These are phyloP conservation scores for Phytophthora palmivora DNA, from an alignment of 352 stramenopile species.

Conservation along the genomic window DNA sequence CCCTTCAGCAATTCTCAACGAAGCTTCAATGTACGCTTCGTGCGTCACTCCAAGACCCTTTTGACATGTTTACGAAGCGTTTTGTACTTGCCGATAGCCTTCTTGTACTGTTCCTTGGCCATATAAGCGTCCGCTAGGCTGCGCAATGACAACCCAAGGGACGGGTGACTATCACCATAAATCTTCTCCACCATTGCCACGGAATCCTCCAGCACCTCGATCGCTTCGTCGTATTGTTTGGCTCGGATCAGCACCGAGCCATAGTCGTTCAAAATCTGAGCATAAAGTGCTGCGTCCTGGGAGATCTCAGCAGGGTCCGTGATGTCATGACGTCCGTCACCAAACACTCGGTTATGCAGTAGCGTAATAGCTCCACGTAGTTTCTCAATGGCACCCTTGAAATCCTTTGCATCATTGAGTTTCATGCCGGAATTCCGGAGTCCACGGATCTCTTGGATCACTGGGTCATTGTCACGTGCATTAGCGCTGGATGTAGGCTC, in stretches of 20 bases:
- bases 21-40: constrained; percentile 80
- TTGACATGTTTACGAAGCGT: constrained; percentile 74
- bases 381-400: constrained; percentile 57
- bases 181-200: constrained; percentile 78
- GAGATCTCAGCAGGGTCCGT: constrained; percentile 66
- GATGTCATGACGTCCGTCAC: constrained; percentile 48
- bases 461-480: constrained; percentile 62
- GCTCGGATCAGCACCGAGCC: constrained; percentile 75
- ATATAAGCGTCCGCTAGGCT: constrained; percentile 86
- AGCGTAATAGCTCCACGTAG: constrained; percentile 71
- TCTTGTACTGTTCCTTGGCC: constrained; percentile 74
- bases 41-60: constrained; percentile 69
- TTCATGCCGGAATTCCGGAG: constrained; percentile 82
- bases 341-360: constrained; percentile 79
- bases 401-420: constrained; percentile 70
- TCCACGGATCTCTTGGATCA: constrained; percentile 66
- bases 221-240: constrained; percentile 78
- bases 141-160: constrained; percentile 72
- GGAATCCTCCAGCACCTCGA: constrained; percentile 80
- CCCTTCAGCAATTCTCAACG: constrained; percentile 66
- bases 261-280: constrained; percentile 84
- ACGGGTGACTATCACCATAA: constrained; percentile 83
- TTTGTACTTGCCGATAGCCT: constrained; percentile 76
- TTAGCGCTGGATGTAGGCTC: constrained; percentile 37
- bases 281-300: constrained; percentile 77